Conservation (phyloP, 1,284 basidiomycete genomes). For the Veloboletus limbatus region DNA sequence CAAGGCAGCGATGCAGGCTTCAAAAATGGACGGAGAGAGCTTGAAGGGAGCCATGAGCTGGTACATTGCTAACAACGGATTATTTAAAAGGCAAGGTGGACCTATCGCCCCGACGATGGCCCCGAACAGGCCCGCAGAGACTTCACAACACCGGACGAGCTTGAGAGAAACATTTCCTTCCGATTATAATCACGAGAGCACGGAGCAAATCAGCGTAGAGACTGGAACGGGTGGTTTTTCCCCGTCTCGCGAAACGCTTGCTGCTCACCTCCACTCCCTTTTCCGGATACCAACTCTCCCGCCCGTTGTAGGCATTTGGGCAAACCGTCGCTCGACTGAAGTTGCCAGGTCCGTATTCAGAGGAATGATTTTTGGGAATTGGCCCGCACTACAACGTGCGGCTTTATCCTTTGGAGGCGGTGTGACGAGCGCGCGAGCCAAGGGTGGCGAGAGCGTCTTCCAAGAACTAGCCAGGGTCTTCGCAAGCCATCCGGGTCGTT, state of each 20-base stretch:
- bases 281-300: conserved; percentile 19
- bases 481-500: conserved; percentile 6
- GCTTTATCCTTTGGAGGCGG: conserved; percentile 32
- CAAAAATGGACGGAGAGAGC: conserved; percentile 45
- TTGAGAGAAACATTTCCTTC: no score
- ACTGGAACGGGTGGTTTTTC: no score
- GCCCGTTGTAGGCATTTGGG: conserved; percentile 45
- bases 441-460: conserved; percentile 22
- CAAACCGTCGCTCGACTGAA: conserved; percentile 42
- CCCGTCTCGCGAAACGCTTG: conserved; percentile 15
- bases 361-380: conserved; percentile 51
- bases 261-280: conserved; percentile 22
- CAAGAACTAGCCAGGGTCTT: conserved; percentile 25
- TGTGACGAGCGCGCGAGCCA: conserved; percentile 22
- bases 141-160: no score
- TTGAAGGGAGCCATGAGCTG: conserved; percentile 43
- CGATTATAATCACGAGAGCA: no score
- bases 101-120: no score
- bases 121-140: no score
- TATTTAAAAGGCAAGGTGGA: conserved; percentile 18
- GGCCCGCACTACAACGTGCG: conserved; percentile 34
- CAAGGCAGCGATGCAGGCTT: conserved; percentile 52
- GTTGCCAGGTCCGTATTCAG: conserved; percentile 49
- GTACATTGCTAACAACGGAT: conserved; percentile 24
- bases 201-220: no score